These are phyloP conservation scores for Cladophialophora immunda DNA, from an alignment of 2,329 filamentous ascomycete genomes.

Conservation along the genomic window DNA sequence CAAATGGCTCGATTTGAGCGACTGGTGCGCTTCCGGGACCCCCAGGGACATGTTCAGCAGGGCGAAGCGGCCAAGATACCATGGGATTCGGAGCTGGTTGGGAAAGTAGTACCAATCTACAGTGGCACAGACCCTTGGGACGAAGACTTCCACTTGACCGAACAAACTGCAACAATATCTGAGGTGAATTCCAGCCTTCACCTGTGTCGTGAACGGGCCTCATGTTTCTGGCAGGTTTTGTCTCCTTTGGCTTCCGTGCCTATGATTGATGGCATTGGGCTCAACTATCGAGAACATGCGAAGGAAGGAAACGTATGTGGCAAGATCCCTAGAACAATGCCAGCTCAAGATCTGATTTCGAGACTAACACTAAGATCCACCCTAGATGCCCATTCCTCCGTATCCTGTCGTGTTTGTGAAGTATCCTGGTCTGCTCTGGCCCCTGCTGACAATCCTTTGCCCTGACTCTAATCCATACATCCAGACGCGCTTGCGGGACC, in stretches of 20 bases:
- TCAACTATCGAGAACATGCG: conserved; percentile 34
- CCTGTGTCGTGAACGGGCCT: neutral
- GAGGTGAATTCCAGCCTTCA: neutral
- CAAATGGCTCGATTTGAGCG: conserved; percentile 1
- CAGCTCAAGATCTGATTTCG: neutral
- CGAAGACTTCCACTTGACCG: neutral
- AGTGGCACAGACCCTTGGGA: neutral
- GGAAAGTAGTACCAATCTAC: neutral
- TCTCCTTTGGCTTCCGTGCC: conserved; percentile 49
- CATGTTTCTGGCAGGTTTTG: neutral
- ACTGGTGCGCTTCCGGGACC: conserved; percentile 7
- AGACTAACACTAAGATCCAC: neutral
- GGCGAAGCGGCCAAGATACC: neutral
- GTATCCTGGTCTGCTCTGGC: conserved; percentile 4
- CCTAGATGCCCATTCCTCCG: neutral
- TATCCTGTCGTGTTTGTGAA: conserved; percentile 11
- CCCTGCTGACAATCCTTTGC: neutral
- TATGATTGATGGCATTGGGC: conserved; percentile 29
- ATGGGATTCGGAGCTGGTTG: neutral
- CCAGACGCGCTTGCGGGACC: conserved; percentile 31
- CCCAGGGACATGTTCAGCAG: neutral
- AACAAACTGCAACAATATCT: conserved; percentile 1
- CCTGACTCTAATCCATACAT: neutral
- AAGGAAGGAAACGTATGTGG: conserved; percentile 30
- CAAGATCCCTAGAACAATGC: neutral